Conservation (phyloP, 305 asterid species). For the Plantago lanceolata region DNA sequence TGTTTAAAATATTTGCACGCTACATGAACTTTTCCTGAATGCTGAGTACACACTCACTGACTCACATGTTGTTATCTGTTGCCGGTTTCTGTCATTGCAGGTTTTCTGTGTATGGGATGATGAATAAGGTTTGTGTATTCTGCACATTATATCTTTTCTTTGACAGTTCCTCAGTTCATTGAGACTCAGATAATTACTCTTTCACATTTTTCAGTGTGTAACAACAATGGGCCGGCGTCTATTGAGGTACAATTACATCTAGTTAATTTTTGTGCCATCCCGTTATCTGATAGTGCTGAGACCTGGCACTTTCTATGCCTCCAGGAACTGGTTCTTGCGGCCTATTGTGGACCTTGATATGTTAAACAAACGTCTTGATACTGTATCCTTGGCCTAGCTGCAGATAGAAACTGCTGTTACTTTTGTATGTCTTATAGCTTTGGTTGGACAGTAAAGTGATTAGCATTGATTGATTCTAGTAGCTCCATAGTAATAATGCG, state of each 20-base stretch:
- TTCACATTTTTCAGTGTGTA: constrained; percentile 67
- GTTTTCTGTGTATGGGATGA: constrained; percentile 94
- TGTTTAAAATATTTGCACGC: constrained; percentile 25
- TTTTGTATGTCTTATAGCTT: constrained; percentile 9
- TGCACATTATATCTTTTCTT: constrained; percentile 23
- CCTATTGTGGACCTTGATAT: constrained; percentile 84
- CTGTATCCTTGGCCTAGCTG: constrained; percentile 64
- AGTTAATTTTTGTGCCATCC: constrained; percentile 17
- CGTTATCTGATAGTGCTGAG: constrained; percentile 27
- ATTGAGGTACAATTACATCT: constrained; percentile 55
- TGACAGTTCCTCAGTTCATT: constrained; percentile 25
- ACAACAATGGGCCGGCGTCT: constrained; percentile 95
- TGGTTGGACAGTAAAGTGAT: constrained; percentile 2
- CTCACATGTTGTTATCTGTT: constrained; percentile 25
- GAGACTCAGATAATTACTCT: constrained; percentile 29
- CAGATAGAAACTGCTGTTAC: constrained; percentile 2
- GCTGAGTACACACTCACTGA: constrained; percentile 19
- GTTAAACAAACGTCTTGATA: constrained; percentile 77
- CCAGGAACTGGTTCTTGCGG: constrained; percentile 95
- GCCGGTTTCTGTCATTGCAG: constrained; percentile 49
- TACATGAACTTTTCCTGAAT: constrained; percentile 42
- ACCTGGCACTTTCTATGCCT: constrained; percentile 28
- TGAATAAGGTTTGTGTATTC: constrained; percentile 74
- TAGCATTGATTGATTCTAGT: background rate
- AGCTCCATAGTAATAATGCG: constrained; percentile 20